These are phyloP conservation scores for Celoporthe dispersa DNA, from an alignment of 2,329 filamentous ascomycete species.

Conservation along the genomic window DNA sequence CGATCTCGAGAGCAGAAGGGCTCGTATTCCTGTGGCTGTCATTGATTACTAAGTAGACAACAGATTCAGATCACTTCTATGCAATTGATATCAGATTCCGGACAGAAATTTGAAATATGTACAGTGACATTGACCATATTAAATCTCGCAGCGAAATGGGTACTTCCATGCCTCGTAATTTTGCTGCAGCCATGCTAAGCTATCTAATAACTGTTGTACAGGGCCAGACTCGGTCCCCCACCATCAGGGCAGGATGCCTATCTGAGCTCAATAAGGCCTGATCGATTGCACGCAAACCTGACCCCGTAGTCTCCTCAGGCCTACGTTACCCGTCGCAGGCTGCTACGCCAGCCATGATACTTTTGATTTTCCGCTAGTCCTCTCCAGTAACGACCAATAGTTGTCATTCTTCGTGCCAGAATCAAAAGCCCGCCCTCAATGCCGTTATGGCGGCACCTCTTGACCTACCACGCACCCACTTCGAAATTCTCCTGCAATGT, in stretches of 20 bases:
- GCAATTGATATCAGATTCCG: background rate
- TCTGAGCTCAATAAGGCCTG: background rate
- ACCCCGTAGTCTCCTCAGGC: background rate
- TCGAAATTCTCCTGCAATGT: constrained; percentile 83
- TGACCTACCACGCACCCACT: constrained; percentile 77
- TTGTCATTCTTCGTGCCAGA: background rate
- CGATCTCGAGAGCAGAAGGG: background rate
- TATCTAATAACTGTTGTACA: constrained; percentile 14
- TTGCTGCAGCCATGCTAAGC: background rate
- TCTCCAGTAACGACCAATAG: background rate
- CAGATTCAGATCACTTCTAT: background rate
- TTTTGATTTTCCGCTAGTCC: background rate
- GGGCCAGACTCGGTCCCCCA: background rate
- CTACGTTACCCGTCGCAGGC: background rate
- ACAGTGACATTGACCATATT: background rate
- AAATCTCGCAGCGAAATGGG: background rate
- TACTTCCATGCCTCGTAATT: background rate
- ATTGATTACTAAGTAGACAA: background rate
- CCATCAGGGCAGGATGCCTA: background rate
- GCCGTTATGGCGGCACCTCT: no score
- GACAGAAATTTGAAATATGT: background rate
- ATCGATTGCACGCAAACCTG: background rate
- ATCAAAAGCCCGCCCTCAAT: background rate
- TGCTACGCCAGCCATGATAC: background rate
- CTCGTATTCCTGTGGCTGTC: background rate